phyloP scores from a whole-genome alignment of 805 yeast species.

The Suhomyces prunicola region DNA sequence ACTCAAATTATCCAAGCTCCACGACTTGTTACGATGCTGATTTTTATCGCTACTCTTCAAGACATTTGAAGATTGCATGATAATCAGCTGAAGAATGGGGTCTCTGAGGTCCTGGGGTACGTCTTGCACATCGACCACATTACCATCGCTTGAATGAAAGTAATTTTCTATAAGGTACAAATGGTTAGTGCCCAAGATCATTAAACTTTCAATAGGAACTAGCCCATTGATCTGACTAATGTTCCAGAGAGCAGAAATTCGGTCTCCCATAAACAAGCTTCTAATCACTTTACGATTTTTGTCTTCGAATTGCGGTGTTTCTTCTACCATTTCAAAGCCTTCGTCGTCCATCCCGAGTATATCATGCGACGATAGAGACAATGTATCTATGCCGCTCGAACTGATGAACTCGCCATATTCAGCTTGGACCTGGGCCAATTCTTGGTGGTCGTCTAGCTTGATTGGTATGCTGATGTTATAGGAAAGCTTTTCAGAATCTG shows the following conservation, averaged over 20 bases:
- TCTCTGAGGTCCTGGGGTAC: constrained; percentile 64
- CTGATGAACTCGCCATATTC: constrained; percentile 7
- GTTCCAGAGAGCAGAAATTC: constrained; percentile 69
- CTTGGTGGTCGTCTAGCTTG: constrained; percentile 14
- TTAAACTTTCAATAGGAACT: constrained; percentile 70
- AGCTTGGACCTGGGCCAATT: constrained; percentile 1
- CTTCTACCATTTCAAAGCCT: constrained; percentile 44
- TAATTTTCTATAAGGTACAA: constrained; percentile 69
- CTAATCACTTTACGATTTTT: constrained; percentile 72
- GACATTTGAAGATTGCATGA: constrained; percentile 41
- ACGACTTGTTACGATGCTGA: constrained; percentile 49
- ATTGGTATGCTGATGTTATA: constrained; percentile 41
- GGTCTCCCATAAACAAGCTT: constrained; percentile 66
- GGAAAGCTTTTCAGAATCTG: constrained; percentile 42
- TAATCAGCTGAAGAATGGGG: constrained; percentile 62
- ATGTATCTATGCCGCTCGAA: constrained; percentile 25
- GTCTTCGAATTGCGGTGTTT: constrained; percentile 45
- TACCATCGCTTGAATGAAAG: constrained; percentile 49
- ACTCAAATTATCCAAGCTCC: constrained; percentile 59
- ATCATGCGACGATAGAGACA: constrained; percentile 18
- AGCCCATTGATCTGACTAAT: constrained; percentile 72
- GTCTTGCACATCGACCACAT: constrained; percentile 62
- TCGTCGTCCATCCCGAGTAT: constrained; percentile 18
- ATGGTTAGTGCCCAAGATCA: constrained; percentile 64
- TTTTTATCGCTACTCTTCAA: constrained; percentile 19